Evolutionary conservation across 305 asterid species (phyloP).

Genomic region (Fraxinus xanthoxyloides): DNA sequence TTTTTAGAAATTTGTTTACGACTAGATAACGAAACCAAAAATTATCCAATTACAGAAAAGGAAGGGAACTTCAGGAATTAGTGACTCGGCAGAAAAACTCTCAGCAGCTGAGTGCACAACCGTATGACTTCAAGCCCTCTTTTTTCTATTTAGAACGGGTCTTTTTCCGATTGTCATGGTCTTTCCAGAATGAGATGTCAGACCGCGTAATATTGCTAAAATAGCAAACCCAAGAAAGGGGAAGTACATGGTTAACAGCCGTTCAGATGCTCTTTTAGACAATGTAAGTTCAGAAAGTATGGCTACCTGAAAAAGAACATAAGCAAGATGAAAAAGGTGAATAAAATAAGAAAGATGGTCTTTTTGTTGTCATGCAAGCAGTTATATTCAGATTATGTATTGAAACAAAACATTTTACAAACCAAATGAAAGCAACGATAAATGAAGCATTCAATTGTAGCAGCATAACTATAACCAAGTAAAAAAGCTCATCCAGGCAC

Average conservation of each 20-base stretch:
- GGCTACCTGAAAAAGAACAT: slow-evolving; percentile 50
- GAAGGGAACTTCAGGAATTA: slow-evolving; percentile 9
- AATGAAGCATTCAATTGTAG: not conserved
- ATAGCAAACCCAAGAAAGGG: slow-evolving; percentile 65
- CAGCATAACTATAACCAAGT: not conserved
- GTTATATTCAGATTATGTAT: not conserved
- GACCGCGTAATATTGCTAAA: slow-evolving; percentile 69
- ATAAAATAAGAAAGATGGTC: not conserved
- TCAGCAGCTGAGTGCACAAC: not conserved
- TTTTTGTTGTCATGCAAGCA: not conserved
- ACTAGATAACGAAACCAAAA: slow-evolving; percentile 3
- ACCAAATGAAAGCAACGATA: not conserved
- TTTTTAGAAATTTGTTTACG: not conserved
- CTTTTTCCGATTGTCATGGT: slow-evolving; percentile 39
- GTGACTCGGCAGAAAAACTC: slow-evolving; percentile 9
- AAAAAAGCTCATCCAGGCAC: not conserved
- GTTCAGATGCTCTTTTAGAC: slow-evolving; percentile 62
- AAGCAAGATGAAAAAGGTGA: slow-evolving; percentile 12
- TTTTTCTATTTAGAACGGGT: slow-evolving; percentile 43
- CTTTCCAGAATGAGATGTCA: slow-evolving; percentile 44
- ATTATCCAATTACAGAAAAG: slow-evolving; percentile 23
- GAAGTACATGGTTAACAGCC: slow-evolving; percentile 53
- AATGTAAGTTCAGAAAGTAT: slow-evolving; percentile 57
- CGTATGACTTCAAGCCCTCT: slow-evolving; percentile 50
- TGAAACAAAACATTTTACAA: not conserved